Conservation (phyloP, 345 rosid genomes). For the Eucalyptus sp. region DNA sequence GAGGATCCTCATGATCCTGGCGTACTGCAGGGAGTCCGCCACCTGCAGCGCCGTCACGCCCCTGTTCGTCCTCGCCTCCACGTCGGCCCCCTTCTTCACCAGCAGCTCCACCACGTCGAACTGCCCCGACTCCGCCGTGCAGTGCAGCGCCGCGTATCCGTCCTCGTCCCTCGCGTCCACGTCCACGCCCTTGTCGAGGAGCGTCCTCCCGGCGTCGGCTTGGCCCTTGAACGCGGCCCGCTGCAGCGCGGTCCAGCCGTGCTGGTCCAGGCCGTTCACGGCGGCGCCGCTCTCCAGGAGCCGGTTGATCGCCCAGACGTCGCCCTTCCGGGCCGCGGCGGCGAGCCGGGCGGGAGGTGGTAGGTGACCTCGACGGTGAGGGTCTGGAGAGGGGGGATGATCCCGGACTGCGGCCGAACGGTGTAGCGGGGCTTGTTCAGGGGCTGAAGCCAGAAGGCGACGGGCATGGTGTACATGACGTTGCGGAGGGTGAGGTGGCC, state of each 20-base stretch:
- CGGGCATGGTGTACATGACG: conserved; percentile 66
- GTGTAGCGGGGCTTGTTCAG: conserved; percentile 32
- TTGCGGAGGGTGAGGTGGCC: conserved; percentile 43
- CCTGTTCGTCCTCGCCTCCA: conserved; percentile 39
- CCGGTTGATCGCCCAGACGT: conserved; percentile 14
- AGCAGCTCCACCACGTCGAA: conserved; percentile 40
- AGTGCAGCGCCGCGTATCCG: conserved; percentile 61
- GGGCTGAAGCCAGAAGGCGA: conserved; percentile 47
- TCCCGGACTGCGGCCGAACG: conserved; percentile 41
- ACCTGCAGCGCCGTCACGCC: conserved; percentile 32
- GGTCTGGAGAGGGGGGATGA: conserved; percentile 37
- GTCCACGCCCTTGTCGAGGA: conserved; percentile 43
- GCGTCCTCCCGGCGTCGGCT: conserved; percentile 12
- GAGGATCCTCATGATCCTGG: conserved; percentile 39
- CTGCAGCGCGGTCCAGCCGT: conserved; percentile 60
- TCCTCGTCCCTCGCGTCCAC: conserved; percentile 37
- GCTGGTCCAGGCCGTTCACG: conserved; percentile 41
- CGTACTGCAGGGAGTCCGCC: conserved; percentile 38
- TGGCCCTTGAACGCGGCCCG: conserved; percentile 51
- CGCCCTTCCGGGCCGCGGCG: conserved; percentile 42
- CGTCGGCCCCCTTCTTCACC: conserved; percentile 41
- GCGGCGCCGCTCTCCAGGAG: conserved; percentile 37
- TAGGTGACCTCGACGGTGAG: conserved; percentile 32
- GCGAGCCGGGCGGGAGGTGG: conserved; percentile 34
- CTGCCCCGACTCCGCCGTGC: conserved; percentile 54